These are phyloP conservation scores for Leucocoprinus leucothites DNA, from an alignment of 768 basidiomycete species.

Conservation along the genomic window DNA sequence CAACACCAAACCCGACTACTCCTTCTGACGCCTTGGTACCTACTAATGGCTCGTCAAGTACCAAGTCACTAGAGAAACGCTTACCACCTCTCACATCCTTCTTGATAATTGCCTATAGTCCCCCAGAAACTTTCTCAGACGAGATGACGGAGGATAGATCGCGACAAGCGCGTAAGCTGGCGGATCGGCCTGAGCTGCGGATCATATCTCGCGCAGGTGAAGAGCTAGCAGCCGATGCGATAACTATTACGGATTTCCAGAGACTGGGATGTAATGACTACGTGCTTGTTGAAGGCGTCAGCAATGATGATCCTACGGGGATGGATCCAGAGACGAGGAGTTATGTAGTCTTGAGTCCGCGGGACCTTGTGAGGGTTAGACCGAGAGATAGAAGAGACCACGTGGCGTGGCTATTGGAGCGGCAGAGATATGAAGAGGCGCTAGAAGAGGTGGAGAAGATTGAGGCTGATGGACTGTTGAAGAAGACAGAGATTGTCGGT, in stretches of 20 bases:
- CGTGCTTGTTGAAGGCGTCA: constrained; percentile 53
- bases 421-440: constrained; percentile 85
- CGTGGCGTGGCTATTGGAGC: constrained; percentile 88
- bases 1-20: constrained; percentile 31
- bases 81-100: constrained; percentile 54
- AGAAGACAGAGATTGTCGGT: constrained; percentile 15
- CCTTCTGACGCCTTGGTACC: constrained; percentile 16
- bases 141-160: constrained; percentile 72
- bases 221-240: constrained; percentile 81
- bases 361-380: constrained; percentile 83
- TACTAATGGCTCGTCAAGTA: constrained; percentile 1
- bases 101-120: constrained; percentile 83
- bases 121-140: constrained; percentile 70
- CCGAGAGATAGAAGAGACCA: constrained; percentile 88
- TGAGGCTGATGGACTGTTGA: constrained; percentile 32
- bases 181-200: constrained; percentile 91
- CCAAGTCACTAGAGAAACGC: constrained; percentile 10
- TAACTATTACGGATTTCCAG: constrained; percentile 76
- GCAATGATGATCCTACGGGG: constrained; percentile 25
- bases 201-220: constrained; percentile 89
- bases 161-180: constrained; percentile 76
- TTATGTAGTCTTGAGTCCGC: constrained; percentile 85
- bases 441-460: constrained; percentile 75
- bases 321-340: constrained; percentile 39
- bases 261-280: constrained; percentile 94